These are phyloP conservation scores for Cystoderma amianthinum DNA, from an alignment of 768 basidiomycete species.

Conservation along the genomic window DNA sequence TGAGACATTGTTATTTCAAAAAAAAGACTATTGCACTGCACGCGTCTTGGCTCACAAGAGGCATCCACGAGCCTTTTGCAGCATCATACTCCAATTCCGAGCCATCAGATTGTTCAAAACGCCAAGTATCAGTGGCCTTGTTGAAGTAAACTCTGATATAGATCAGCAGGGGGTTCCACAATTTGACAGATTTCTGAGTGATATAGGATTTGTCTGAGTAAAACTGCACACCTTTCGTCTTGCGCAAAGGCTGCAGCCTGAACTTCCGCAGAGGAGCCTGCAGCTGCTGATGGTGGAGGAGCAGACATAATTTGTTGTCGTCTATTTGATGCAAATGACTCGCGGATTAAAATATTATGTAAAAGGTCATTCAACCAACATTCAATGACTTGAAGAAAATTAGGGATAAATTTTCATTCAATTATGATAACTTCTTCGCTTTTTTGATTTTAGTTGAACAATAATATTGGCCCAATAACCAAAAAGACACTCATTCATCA, in stretches of 20 bases:
- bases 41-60: conserved; percentile 56
- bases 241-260: conserved; percentile 67
- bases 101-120: conserved; percentile 85
- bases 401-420: too few relatives aligned
- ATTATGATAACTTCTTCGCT: too few relatives aligned
- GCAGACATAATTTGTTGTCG: conserved; percentile 39
- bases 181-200: not conserved
- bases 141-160: conserved; percentile 66
- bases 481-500: too few relatives aligned
- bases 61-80: conserved; percentile 72
- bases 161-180: conserved; percentile 2
- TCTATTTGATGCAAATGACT: too few relatives aligned
- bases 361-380: too few relatives aligned
- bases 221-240: conserved; percentile 55
- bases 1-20: not conserved
- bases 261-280: conserved; percentile 46
- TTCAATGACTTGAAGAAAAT: too few relatives aligned
- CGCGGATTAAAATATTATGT: too few relatives aligned
- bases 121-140: conserved; percentile 71
- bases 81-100: conserved; percentile 87
- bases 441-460: too few relatives aligned
- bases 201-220: conserved; percentile 2
- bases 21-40: not conserved
- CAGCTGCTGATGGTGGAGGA: conserved; percentile 40
- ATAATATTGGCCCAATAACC: too few relatives aligned